These are phyloP conservation scores for Hippophae tibetana DNA, from an alignment of 306 rosid species.

Conservation along the genomic window DNA sequence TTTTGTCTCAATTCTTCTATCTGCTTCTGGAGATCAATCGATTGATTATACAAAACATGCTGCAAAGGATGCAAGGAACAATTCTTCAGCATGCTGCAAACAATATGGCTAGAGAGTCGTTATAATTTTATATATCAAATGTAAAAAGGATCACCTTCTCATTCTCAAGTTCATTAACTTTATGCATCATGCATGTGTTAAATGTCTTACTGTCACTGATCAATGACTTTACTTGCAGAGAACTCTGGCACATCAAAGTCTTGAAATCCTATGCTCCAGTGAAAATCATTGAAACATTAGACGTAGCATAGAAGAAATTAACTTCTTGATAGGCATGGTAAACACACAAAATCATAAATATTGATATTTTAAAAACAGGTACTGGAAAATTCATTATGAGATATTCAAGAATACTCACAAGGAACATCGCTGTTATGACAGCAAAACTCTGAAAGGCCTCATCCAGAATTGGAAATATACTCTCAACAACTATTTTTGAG, in stretches of 20 bases:
- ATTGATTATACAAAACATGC: conserved; percentile 44
- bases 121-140: conserved; percentile 8
- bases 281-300: conserved; percentile 8
- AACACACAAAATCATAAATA: not conserved
- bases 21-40: conserved; percentile 51
- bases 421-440: conserved; percentile 36
- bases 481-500: conserved; percentile 40
- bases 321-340: not conserved
- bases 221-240: conserved; percentile 34
- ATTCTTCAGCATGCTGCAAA: conserved; percentile 2
- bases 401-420: conserved; percentile 42
- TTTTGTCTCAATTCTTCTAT: conserved; percentile 43
- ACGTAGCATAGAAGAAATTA: not conserved
- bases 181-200: conserved; percentile 41
- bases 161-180: conserved; percentile 49
- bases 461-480: conserved; percentile 42
- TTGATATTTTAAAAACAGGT: conserved; percentile 8
- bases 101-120: conserved; percentile 11
- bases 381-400: conserved; percentile 2
- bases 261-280: conserved; percentile 51
- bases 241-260: conserved; percentile 29
- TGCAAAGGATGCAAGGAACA: conserved; percentile 28
- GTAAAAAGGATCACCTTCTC: conserved; percentile 49
- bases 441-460: conserved; percentile 50
- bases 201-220: conserved; percentile 38